Evolutionary conservation across 2,329 filamentous ascomycete genomes (phyloP).

Genomic region (Reticulascus tulasneorum): DNA sequence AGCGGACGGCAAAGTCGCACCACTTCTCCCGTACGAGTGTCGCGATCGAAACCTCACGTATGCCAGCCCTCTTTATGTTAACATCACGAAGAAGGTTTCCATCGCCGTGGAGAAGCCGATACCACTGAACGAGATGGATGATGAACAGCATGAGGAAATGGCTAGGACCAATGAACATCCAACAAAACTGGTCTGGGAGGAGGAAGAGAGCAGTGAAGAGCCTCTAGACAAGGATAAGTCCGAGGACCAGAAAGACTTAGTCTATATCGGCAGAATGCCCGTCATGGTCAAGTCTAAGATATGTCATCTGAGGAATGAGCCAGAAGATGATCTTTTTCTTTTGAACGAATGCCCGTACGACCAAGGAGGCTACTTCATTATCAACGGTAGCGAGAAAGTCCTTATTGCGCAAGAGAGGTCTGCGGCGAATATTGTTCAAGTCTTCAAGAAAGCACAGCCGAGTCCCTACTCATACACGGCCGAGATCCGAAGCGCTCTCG

Average conservation of each 20-base stretch:
- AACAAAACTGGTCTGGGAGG: constrained; percentile 57
- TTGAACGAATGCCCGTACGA: constrained; percentile 98
- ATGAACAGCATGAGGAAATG: constrained; percentile 55
- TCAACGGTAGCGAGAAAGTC: constrained; percentile 98
- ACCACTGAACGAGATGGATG: constrained; percentile 63
- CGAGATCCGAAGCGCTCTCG: constrained; percentile 92
- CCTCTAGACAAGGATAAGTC: constrained; percentile 48
- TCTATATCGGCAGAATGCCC: constrained; percentile 92
- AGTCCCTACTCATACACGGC: constrained; percentile 90
- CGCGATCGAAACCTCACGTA: constrained; percentile 95
- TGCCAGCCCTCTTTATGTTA: constrained; percentile 83
- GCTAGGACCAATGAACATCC: constrained; percentile 53
- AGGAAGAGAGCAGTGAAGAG: constrained; percentile 49
- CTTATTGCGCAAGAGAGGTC: constrained; percentile 96
- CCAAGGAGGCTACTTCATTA: constrained; percentile 97
- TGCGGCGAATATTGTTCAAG: constrained; percentile 97
- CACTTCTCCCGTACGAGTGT: constrained; percentile 89
- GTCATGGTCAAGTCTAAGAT: constrained; percentile 98
- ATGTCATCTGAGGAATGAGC: constrained; percentile 80
- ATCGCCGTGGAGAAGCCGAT: constrained; percentile 75
- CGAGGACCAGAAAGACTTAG: constrained; percentile 61
- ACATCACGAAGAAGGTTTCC: constrained; percentile 80
- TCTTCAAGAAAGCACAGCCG: constrained; percentile 96
- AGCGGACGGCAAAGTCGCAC: constrained; percentile 81
- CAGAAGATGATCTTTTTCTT: constrained; percentile 80